phyloP scores from a whole-genome alignment of 495 filamentous ascomycete species.

The Penicillium manginii region DNA sequence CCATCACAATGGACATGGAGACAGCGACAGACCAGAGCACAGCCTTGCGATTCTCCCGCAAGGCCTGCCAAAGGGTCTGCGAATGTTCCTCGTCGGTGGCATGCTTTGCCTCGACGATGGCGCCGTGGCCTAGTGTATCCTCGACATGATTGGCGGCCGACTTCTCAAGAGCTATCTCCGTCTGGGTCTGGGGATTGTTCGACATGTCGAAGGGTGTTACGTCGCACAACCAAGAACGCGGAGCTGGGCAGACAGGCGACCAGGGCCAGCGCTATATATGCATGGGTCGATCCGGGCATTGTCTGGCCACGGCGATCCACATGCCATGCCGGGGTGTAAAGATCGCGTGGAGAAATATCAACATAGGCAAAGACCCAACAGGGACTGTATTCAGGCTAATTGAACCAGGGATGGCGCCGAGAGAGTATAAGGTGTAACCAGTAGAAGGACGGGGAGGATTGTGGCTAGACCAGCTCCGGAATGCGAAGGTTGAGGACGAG shows the following conservation, averaged over 20 bases:
- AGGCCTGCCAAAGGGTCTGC: slow-evolving; percentile 33
- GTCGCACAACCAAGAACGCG: not conserved
- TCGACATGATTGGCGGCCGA: slow-evolving; percentile 31
- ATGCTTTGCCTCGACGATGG: slow-evolving; percentile 35
- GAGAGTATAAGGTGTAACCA: not conserved
- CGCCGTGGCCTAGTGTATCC: slow-evolving; percentile 29
- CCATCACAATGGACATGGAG: slow-evolving; percentile 53
- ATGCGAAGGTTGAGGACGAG: slow-evolving; percentile 3
- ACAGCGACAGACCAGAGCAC: slow-evolving; percentile 51
- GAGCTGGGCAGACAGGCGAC: not conserved
- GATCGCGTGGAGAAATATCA: slow-evolving; percentile 19
- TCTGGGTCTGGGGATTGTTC: slow-evolving; percentile 8
- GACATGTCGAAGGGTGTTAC: slow-evolving; percentile 12
- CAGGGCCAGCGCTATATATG: slow-evolving; percentile 11
- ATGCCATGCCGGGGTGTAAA: slow-evolving; percentile 10
- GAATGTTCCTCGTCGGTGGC: slow-evolving; percentile 39
- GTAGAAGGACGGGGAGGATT: not conserved
- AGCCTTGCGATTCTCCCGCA: slow-evolving; percentile 52
- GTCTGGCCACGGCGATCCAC: not conserved
- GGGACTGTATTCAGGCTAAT: slow-evolving; percentile 22
- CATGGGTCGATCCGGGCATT: not conserved
- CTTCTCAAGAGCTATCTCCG: slow-evolving; percentile 30
- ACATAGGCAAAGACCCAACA: not conserved
- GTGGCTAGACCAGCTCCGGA: slow-evolving; percentile 12
- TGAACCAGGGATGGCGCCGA: not conserved